These are phyloP conservation scores for Crucihimalaya himalaica DNA, from an alignment of 345 rosid genomes.

Conservation along the genomic window DNA sequence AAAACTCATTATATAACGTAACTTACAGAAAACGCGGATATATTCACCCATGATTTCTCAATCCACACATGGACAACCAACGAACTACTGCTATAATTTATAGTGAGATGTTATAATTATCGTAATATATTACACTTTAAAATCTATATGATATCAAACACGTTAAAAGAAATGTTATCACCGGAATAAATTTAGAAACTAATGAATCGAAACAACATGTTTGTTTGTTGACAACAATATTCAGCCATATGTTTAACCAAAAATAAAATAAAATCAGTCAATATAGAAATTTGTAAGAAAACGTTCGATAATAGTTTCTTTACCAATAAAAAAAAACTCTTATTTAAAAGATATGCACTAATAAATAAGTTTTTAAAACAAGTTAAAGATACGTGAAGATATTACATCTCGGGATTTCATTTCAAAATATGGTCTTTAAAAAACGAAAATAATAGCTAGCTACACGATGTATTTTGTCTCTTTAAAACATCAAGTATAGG, in stretches of 20 bases:
- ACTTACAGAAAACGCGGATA: not conserved
- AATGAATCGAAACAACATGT: not conserved
- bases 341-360: not conserved
- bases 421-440: constrained; percentile 19
- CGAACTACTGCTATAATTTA: not conserved
- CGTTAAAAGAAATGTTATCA: not conserved
- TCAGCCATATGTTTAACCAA: not conserved
- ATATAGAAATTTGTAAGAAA: not conserved
- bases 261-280: too few species aligned
- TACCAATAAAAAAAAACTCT: not conserved
- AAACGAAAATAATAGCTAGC: not conserved
- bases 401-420: constrained; percentile 18
- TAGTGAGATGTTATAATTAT: not conserved
- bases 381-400: constrained; percentile 4
- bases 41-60: not conserved
- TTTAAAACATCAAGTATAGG: constrained; percentile 10
- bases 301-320: not conserved
- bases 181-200: not conserved
- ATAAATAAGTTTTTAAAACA: constrained; percentile 4
- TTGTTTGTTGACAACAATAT: not conserved
- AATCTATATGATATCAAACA: not conserved
- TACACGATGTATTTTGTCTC: too few species aligned
- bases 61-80: not conserved
- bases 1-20: not conserved
- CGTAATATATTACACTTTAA: not conserved